These are phyloP conservation scores for Eimeria maxima DNA, from an alignment of 169 alveolate genomes.

Conservation along the genomic window DNA sequence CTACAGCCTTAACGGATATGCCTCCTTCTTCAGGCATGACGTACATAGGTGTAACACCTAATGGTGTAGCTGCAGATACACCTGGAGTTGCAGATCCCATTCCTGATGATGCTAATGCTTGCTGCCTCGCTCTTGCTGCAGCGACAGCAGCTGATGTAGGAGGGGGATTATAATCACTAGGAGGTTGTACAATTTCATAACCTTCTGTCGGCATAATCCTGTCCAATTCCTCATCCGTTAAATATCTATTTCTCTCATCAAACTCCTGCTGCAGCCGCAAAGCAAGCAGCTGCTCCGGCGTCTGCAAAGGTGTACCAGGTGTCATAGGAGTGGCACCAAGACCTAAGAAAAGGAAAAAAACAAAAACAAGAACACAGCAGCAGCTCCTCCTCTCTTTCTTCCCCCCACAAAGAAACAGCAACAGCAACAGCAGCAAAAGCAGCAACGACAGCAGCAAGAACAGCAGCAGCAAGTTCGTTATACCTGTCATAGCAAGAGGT, in stretches of 20 bases:
- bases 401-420: background rate
- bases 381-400: background rate
- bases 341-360: background rate
- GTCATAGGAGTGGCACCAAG: conserved; percentile 85
- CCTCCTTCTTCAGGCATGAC: conserved; percentile 90
- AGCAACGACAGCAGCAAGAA: conserved; percentile 31
- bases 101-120: conserved; percentile 54
- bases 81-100: conserved; percentile 72
- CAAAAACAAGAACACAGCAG: background rate
- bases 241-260: conserved; percentile 86
- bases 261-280: conserved; percentile 86
- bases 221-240: conserved; percentile 98
- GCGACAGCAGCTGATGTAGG: conserved; percentile 83
- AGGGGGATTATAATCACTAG: conserved; percentile 92
- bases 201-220: conserved; percentile 96
- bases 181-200: conserved; percentile 95
- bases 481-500: conserved; percentile 88
- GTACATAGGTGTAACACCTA: conserved; percentile 89
- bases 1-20: conserved; percentile 81
- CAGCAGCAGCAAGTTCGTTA: background rate
- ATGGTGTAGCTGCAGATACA: conserved; percentile 86
- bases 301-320: conserved; percentile 81
- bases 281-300: conserved; percentile 84
- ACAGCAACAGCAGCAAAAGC: background rate
- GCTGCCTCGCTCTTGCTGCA: conserved; percentile 82